Base-by-base conservation (phyloP, 2,329 filamentous ascomycete species). In the Ampelomyces quisqualis region DNA sequence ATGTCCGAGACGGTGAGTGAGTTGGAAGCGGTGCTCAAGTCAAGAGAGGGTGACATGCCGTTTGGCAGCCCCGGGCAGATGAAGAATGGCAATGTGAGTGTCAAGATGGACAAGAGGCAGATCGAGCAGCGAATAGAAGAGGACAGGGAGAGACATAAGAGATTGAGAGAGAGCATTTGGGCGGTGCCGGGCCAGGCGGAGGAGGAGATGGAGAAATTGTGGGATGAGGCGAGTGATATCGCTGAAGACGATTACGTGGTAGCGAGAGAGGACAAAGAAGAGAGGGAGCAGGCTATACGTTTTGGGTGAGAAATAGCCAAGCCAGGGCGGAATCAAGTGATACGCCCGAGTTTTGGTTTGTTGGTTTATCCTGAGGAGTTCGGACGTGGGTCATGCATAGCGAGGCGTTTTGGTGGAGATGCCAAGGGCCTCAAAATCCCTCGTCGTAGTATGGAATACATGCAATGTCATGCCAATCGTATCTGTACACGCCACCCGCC, bases 41-140 rank as follows among this genome's bases (percentile, higher is more conserved):
- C 90, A 48, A 80, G 90, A 22, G 89, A 93, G 52, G 50, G 61
- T n/a, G 58, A 58, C 40, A 60, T 55, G 26, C 62, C 63, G 7
- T 58, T 62, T 38, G 39, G 40, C 38, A 45, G 57, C 42, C 58
- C 49, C 5, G 45, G 29, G 7, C 45, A 23, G 15, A 30, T 21
- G 49, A 47, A 26, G 31, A 72, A 70, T 38, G 73, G 73, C 14
- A 17, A 14, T 4, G 29, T 10, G 3, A 60, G 59, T 7, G 68
- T 74, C 30, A 73, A 77, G 36, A 67, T 93, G 36, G 88, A 96
- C 60, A 93, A 91, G 70, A 80, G 86, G 40, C 88, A 95, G 70
- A 87, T 96, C 38, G 90, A 97, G 71, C 90, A 97, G 73, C 78
- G 93, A 27, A 95, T 98, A 49, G 94, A 98, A 58, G 94, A 98